Evolutionary conservation across 2,329 filamentous ascomycete genomes (phyloP).

Genomic region (Cladophialophora bantiana): DNA sequence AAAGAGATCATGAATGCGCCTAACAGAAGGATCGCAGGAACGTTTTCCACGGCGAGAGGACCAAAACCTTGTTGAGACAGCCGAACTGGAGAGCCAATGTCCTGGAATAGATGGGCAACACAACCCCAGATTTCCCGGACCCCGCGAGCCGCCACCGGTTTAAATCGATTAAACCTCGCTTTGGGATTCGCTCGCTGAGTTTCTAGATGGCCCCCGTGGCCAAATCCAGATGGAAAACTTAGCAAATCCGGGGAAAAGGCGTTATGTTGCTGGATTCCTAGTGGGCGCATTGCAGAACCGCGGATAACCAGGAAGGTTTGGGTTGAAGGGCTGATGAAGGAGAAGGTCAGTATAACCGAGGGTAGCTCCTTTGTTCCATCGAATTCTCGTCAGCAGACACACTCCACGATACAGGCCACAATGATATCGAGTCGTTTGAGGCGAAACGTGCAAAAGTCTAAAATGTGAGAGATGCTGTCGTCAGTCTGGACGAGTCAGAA

Average conservation of each 20-base stretch:
- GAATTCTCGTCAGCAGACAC: neutral
- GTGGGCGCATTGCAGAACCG: neutral
- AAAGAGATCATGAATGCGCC: neutral
- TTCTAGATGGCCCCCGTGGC: neutral
- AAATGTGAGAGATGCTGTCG: neutral
- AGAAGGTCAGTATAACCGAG: neutral
- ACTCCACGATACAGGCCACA: neutral
- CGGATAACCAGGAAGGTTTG: constrained; percentile 1
- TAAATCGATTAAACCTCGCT: neutral
- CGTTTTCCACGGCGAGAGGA: neutral
- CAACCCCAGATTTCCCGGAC: neutral
- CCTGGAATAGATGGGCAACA: neutral
- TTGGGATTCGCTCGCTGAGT: neutral
- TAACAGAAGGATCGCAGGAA: neutral
- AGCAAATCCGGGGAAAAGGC: neutral
- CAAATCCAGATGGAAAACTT: neutral
- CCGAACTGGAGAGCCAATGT: neutral
- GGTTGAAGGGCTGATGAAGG: neutral
- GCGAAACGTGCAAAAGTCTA: neutral
- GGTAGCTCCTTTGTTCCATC: neutral
- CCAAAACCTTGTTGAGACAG: neutral
- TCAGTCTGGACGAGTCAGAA: neutral
- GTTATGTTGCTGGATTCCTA: neutral
- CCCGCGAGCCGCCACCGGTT: neutral
- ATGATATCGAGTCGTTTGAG: neutral